Conservation (phyloP, 2,329 filamentous ascomycete genomes). For the Stromatinia cepivora region DNA sequence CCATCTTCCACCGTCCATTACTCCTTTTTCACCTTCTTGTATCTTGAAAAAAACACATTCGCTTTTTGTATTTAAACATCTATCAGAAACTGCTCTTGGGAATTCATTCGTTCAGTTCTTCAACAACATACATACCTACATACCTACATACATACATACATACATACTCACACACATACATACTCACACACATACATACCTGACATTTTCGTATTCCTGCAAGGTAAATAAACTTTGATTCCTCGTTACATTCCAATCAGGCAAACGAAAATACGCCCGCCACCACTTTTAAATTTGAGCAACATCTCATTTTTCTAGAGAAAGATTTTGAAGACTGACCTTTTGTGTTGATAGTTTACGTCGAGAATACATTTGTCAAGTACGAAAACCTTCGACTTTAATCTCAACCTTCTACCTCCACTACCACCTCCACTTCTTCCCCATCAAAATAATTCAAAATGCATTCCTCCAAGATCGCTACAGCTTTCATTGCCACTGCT, state of each 20-base stretch:
- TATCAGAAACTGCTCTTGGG: background rate
- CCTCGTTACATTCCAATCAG: slow-evolving; percentile 20
- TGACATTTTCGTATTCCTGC: background rate
- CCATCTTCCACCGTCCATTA: background rate
- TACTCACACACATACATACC: too few relatives aligned
- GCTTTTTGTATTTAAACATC: background rate
- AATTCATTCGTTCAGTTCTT: slow-evolving; percentile 1
- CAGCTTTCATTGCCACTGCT: slow-evolving; percentile 51
- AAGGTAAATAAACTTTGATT: slow-evolving; percentile 22
- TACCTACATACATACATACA: too few relatives aligned
- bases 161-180: too few relatives aligned
- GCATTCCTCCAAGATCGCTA: slow-evolving; percentile 52
- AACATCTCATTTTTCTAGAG: background rate
- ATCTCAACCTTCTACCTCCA: background rate
- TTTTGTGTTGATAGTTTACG: background rate
- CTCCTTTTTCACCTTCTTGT: background rate
- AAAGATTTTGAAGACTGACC: slow-evolving; percentile 2
- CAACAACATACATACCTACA: background rate
- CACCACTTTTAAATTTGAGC: slow-evolving; percentile 23
- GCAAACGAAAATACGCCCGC: slow-evolving; percentile 17
- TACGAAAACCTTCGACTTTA: background rate
- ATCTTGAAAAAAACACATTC: slow-evolving; percentile 6
- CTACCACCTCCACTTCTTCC: background rate
- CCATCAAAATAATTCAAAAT: slow-evolving; percentile 43
- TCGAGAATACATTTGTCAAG: background rate